phyloP scores from a whole-genome alignment of 1,284 basidiomycete genomes.

The Pseudozyma hubeiensis region DNA sequence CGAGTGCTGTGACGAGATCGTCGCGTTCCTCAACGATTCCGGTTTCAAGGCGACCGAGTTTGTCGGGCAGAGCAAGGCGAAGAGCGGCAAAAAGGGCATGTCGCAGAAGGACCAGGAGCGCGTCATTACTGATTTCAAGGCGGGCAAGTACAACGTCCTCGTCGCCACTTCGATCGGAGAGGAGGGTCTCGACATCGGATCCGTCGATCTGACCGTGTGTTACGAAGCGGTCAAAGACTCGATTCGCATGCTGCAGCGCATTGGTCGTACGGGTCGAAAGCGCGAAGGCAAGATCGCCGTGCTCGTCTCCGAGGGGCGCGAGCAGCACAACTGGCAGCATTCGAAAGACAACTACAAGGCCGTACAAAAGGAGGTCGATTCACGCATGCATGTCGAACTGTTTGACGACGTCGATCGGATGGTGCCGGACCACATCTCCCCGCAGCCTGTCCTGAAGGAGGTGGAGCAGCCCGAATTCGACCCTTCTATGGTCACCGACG shows the following conservation, averaged over 20 bases:
- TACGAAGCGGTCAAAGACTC: constrained; percentile 97
- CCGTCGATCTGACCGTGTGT: constrained; percentile 95
- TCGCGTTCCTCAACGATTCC: constrained; percentile 74
- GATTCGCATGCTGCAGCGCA: constrained; percentile 95
- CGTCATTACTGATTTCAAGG: constrained; percentile 87
- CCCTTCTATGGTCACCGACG: constrained; percentile 50
- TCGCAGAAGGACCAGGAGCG: constrained; percentile 91
- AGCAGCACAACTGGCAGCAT: constrained; percentile 90
- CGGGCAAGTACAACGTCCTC: constrained; percentile 87
- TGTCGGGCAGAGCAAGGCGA: constrained; percentile 89
- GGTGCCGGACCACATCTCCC: constrained; percentile 81
- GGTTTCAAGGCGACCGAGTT: constrained; percentile 79
- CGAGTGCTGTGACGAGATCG: constrained; percentile 90
- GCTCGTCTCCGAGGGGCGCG: constrained; percentile 88
- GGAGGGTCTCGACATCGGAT: constrained; percentile 98
- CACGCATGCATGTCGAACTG: constrained; percentile 86
- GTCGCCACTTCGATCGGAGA: constrained; percentile 98
- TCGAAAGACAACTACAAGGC: constrained; percentile 88
- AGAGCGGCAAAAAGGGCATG: constrained; percentile 85
- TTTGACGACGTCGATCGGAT: constrained; percentile 91
- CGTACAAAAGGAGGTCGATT: constrained; percentile 88
- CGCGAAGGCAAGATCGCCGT: constrained; percentile 90
- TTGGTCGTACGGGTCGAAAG: constrained; percentile 95
- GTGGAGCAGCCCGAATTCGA: constrained; percentile 73
- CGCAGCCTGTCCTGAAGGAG: constrained; percentile 80